A percentile compares a stretch with the other conserved stretches of the same genome.
Evolutionary conservation across 768 basidiomycete species (phyloP).

Genomic region (Tulasnella sp.): DNA sequence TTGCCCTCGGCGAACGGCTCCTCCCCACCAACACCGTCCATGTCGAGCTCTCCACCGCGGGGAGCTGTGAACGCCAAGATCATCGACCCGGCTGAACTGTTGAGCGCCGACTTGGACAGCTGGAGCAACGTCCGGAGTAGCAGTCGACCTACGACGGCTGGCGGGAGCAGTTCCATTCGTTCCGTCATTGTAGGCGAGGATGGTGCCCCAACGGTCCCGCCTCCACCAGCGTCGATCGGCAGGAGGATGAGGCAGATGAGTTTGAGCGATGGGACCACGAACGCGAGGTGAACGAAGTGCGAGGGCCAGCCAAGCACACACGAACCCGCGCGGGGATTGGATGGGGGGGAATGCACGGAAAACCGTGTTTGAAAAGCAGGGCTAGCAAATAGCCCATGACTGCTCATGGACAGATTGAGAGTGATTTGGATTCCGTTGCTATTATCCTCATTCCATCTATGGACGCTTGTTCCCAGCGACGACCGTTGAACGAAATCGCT

Average conservation of each 20-base stretch:
- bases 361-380: no score
- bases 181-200: not conserved
- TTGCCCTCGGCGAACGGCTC: not conserved
- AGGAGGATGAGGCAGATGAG: constrained; percentile 11
- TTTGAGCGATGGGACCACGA: not conserved
- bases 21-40: not conserved
- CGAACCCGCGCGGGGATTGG: no score
- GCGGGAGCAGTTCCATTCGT: not conserved
- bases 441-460: not conserved
- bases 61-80: not conserved
- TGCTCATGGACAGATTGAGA: not conserved
- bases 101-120: not conserved
- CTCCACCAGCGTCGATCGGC: not conserved
- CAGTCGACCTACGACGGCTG: not conserved
- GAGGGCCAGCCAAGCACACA: no score
- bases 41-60: not conserved
- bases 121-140: not conserved
- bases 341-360: not conserved
- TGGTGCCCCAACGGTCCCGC: not conserved
- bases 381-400: not conserved
- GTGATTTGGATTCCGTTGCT: not conserved
- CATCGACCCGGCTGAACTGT: not conserved
- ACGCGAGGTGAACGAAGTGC: not conserved
- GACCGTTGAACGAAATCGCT: not conserved
- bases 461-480: not conserved